A percentile compares a stretch with the other conserved stretches of the same genome.
Conservation (phyloP, 768 basidiomycete species). For the Phanerodontia chrysosporium region DNA sequence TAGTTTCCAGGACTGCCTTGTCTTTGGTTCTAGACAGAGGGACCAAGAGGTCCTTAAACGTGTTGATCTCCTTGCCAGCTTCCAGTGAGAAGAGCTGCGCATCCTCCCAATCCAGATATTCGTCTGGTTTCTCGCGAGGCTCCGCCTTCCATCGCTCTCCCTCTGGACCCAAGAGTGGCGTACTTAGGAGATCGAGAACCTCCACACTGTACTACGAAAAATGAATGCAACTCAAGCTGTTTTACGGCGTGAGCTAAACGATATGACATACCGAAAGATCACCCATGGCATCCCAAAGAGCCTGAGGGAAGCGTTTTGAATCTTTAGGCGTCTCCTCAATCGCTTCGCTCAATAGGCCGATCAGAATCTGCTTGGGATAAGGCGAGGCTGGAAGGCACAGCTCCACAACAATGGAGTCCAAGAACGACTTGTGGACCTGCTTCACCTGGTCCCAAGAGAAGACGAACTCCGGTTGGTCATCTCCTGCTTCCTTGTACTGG, state of each 20-base stretch:
- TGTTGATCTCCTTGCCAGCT: slow-evolving; percentile 47
- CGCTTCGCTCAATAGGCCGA: slow-evolving; percentile 65
- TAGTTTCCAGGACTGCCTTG: slow-evolving; percentile 43
- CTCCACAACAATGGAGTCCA: slow-evolving; percentile 82
- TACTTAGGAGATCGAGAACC: slow-evolving; percentile 60
- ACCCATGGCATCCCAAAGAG: slow-evolving; percentile 77
- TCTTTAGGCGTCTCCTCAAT: slow-evolving; percentile 71
- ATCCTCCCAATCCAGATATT: slow-evolving; percentile 63
- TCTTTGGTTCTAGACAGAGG: slow-evolving; percentile 57
- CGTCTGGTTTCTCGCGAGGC: slow-evolving; percentile 51
- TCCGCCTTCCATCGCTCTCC: slow-evolving; percentile 49
- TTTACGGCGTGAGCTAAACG: neutral
- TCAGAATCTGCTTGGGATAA: slow-evolving; percentile 64
- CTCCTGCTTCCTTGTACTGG: slow-evolving; percentile 31
- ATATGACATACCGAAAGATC: slow-evolving; percentile 61
- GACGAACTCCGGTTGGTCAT: slow-evolving; percentile 46
- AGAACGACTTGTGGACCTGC: slow-evolving; percentile 66
- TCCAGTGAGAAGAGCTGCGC: slow-evolving; percentile 59
- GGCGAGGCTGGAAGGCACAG: slow-evolving; percentile 68
- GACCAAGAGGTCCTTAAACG: slow-evolving; percentile 51
- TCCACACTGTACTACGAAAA: slow-evolving; percentile 56
- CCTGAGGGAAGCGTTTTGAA: slow-evolving; percentile 71
- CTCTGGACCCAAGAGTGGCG: slow-evolving; percentile 53
- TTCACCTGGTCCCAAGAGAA: slow-evolving; percentile 66
- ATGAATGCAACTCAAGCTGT: neutral